phyloP scores from a whole-genome alignment of 192 early-diverging fungal species.

The Entophlyctis luteolus region DNA sequence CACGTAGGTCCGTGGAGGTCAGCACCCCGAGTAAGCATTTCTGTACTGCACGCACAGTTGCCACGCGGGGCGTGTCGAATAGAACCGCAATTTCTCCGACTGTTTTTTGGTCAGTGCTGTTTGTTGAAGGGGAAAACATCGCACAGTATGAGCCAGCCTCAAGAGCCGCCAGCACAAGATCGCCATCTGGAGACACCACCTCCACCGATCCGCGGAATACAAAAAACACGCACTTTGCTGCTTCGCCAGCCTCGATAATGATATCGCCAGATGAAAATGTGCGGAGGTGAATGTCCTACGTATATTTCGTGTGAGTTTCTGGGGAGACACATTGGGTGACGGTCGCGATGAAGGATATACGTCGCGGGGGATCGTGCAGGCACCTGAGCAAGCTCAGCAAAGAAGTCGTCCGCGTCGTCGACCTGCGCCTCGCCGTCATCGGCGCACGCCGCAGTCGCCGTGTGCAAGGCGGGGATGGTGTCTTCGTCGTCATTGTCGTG shows the following conservation, averaged over 20 bases:
- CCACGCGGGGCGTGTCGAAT: conserved; percentile 51
- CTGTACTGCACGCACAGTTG: conserved; percentile 62
- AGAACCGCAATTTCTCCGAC: conserved; percentile 56
- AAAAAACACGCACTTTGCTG: conserved; percentile 68
- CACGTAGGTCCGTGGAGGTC: conserved; percentile 56
- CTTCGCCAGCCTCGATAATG: conserved; percentile 62
- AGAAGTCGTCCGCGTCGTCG: too few species aligned
- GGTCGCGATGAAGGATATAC: background rate
- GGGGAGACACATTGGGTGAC: background rate
- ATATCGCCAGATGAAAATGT: conserved; percentile 51
- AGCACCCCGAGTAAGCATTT: conserved; percentile 64
- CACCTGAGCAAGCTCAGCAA: too few species aligned
- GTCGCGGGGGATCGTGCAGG: too few species aligned
- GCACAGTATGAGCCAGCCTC: conserved; percentile 43
- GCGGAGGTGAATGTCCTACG: conserved; percentile 38
- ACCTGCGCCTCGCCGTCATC: too few species aligned
- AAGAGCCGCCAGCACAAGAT: conserved; percentile 47
- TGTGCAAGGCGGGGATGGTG: too few species aligned
- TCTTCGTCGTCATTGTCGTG: too few species aligned
- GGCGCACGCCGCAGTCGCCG: too few species aligned
- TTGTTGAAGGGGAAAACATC: too few species aligned
- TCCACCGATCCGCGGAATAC: conserved; percentile 64
- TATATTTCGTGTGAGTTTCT: background rate
- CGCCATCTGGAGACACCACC: conserved; percentile 53
- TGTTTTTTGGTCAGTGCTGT: conserved; percentile 24